These are phyloP conservation scores for Leccinum subfulvum DNA, from an alignment of 1,284 basidiomycete genomes.

Conservation along the genomic window DNA sequence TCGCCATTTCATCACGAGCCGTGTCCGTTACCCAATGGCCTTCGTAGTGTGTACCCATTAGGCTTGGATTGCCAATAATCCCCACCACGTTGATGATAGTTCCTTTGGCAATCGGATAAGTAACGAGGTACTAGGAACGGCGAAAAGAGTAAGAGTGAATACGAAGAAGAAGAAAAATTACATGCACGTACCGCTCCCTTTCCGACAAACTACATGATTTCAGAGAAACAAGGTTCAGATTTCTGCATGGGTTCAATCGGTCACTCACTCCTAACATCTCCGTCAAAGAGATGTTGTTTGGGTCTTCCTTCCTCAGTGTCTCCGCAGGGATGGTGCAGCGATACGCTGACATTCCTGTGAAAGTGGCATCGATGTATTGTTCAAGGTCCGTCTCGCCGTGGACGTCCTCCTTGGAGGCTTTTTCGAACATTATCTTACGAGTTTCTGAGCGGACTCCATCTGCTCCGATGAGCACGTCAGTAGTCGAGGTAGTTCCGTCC, in stretches of 20 bases:
- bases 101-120: constrained; percentile 45
- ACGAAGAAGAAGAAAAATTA: not conserved
- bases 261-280: constrained; percentile 14
- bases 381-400: constrained; percentile 4
- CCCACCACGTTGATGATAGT: constrained; percentile 44
- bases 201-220: constrained; percentile 12
- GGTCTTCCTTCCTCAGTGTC: constrained; percentile 5
- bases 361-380: constrained; percentile 20
- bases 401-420: constrained; percentile 5
- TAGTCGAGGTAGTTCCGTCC: constrained; percentile 20
- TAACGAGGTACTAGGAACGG: constrained; percentile 35
- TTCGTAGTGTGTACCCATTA: constrained; percentile 35
- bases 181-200: constrained; percentile 13
- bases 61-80: constrained; percentile 34
- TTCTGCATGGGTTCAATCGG: not conserved
- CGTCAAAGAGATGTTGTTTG: constrained; percentile 8
- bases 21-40: constrained; percentile 37
- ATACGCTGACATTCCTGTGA: constrained; percentile 22
- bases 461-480: constrained; percentile 24
- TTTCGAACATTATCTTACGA: constrained; percentile 23
- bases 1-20: constrained; percentile 29
- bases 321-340: constrained; percentile 23
- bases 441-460: constrained; percentile 24
- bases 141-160: not conserved
- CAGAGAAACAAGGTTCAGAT: not conserved